phyloP scores from a whole-genome alignment of 306 rosid genomes.

The Parietaria judaica region DNA sequence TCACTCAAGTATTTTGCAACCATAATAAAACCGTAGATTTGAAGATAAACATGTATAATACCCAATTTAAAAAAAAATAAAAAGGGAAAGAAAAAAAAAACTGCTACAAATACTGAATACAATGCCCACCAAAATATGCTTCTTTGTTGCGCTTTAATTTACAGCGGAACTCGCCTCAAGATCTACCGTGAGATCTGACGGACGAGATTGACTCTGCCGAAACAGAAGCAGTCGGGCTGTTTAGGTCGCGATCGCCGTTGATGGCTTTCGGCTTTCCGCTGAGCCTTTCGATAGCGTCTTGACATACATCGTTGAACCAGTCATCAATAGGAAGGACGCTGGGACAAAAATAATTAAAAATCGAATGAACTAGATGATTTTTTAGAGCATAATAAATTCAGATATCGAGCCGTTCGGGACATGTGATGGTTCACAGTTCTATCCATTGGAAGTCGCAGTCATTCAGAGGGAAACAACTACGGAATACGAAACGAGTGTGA shows the following conservation, averaged over 20 bases:
- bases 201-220: constrained; percentile 97
- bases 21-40: constrained; percentile 18
- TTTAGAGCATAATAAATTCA: too few relatives aligned
- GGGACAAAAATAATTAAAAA: constrained; percentile 18
- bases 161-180: constrained; percentile 40
- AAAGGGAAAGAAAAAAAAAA: background rate
- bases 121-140: constrained; percentile 15
- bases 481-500: too few relatives aligned
- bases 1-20: constrained; percentile 15
- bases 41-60: constrained; percentile 11
- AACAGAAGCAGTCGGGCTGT: constrained; percentile 93
- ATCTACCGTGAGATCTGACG: constrained; percentile 81
- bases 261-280: constrained; percentile 81
- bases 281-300: constrained; percentile 72
- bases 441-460: too few relatives aligned
- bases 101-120: constrained; percentile 14
- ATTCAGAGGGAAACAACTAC: too few relatives aligned
- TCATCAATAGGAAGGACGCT: constrained; percentile 90
- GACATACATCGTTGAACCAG: constrained; percentile 84
- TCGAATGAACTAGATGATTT: background rate
- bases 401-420: too few relatives aligned
- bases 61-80: constrained; percentile 11
- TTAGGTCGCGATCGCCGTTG: constrained; percentile 75
- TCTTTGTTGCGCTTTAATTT: constrained; percentile 25
- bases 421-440: too few relatives aligned